A percentile compares a stretch with the other conserved stretches of the same genome.
These are phyloP conservation scores for Gentiana dahurica DNA, from an alignment of 257 asterid genomes.

Conservation along the genomic window DNA sequence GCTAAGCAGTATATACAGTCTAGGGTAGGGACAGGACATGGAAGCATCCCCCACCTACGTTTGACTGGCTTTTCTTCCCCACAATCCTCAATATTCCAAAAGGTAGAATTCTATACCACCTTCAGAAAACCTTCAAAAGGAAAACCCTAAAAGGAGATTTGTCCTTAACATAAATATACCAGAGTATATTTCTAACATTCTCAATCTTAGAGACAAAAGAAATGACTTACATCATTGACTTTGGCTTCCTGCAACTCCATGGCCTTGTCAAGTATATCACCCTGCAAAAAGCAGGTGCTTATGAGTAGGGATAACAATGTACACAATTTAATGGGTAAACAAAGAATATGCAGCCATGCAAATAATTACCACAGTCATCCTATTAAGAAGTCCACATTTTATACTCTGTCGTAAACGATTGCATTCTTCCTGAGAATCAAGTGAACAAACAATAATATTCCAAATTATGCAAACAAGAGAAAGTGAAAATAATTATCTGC, in stretches of 20 bases:
- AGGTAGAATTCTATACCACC: too few species aligned
- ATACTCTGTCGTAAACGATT: slow-evolving; percentile 97
- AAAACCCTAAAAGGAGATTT: background rate
- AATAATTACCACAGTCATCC: slow-evolving; percentile 80
- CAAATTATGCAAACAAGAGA: background rate
- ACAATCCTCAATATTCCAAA: too few species aligned
- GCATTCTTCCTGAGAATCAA: slow-evolving; percentile 81
- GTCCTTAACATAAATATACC: background rate
- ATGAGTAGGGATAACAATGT: slow-evolving; percentile 2
- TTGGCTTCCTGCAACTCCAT: slow-evolving; percentile 79
- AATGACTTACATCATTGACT: slow-evolving; percentile 77
- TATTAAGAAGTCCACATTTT: slow-evolving; percentile 82
- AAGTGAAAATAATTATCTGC: background rate
- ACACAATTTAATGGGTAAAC: slow-evolving; percentile 7
- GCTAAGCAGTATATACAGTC: too few species aligned
- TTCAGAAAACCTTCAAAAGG: too few species aligned
- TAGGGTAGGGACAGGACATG: too few species aligned
- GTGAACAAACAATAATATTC: too few species aligned
- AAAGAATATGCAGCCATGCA: slow-evolving; percentile 4
- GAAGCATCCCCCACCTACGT: too few species aligned
- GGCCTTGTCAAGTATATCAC: slow-evolving; percentile 97
- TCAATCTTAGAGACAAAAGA: background rate
- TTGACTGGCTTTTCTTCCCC: too few species aligned
- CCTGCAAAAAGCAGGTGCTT: slow-evolving; percentile 41
- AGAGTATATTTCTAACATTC: too few species aligned